A percentile compares a stretch with the other conserved stretches of the same genome.
Conservation (phyloP, 2,329 filamentous ascomycete genomes). For the Sclerotinia minor region DNA sequence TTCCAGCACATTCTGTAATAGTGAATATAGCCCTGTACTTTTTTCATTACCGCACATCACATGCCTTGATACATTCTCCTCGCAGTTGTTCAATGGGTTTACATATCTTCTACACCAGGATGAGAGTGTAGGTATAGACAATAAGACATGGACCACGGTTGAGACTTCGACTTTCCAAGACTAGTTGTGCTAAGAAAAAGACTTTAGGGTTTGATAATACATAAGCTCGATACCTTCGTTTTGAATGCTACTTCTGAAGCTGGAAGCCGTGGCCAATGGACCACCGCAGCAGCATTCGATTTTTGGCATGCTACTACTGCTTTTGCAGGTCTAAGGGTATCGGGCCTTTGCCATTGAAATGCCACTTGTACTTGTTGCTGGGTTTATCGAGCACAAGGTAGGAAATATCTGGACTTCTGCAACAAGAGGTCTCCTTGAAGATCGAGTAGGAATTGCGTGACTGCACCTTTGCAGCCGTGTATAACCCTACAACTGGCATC, state of each 20-base stretch:
- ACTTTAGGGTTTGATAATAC: slow-evolving; percentile 22
- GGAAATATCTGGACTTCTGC: slow-evolving; percentile 30
- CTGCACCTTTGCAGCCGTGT: slow-evolving; percentile 41
- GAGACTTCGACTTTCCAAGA: slow-evolving; percentile 36
- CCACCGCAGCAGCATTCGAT: slow-evolving; percentile 28
- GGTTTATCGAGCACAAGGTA: slow-evolving; percentile 25
- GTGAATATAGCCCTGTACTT: slow-evolving; percentile 35
- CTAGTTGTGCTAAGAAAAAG: slow-evolving; percentile 24
- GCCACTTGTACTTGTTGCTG: slow-evolving; percentile 30
- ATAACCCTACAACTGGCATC: slow-evolving; percentile 37
- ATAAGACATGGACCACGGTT: slow-evolving; percentile 38
- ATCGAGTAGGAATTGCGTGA: slow-evolving; percentile 27
- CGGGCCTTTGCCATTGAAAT: slow-evolving; percentile 30
- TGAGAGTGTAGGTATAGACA: slow-evolving; percentile 39
- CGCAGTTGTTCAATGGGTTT: slow-evolving; percentile 40
- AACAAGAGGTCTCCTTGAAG: slow-evolving; percentile 24
- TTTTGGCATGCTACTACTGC: slow-evolving; percentile 13
- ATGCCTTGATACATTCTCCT: slow-evolving; percentile 42
- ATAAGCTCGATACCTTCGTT: slow-evolving; percentile 26
- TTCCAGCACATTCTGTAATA: slow-evolving; percentile 42
- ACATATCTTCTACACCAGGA: slow-evolving; percentile 42
- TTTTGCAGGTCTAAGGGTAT: slow-evolving; percentile 24
- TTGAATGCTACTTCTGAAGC: slow-evolving; percentile 30
- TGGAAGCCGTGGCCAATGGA: slow-evolving; percentile 29
- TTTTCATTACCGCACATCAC: slow-evolving; percentile 41